Percentiles rank a stretch among this genome's conserved stretches.
Conservation (phyloP, 352 stramenopile genomes). For the Globisporangium recalcitrans region DNA sequence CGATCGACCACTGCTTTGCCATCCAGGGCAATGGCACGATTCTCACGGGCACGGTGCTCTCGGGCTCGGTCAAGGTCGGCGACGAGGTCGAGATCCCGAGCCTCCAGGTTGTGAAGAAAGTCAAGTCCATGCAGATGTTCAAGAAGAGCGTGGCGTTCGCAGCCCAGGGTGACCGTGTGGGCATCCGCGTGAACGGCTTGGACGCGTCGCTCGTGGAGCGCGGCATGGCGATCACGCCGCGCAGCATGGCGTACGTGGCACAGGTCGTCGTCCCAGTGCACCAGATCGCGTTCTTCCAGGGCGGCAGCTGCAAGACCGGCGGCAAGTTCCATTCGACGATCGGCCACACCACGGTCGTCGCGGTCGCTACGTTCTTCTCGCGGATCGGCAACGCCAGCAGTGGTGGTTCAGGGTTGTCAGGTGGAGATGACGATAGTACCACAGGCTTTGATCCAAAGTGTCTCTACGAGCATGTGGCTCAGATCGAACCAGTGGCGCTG, state of each 20-base stretch:
- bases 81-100: conserved; percentile 93
- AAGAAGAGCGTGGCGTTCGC: conserved; percentile 76
- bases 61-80: conserved; percentile 81
- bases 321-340: conserved; percentile 72
- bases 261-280: conserved; percentile 54
- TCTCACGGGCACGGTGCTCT: conserved; percentile 93
- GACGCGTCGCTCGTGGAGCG: conserved; percentile 61
- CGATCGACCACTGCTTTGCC: conserved; percentile 98
- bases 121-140: conserved; percentile 99
- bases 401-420: not conserved
- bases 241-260: conserved; percentile 39
- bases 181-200: conserved; percentile 87
- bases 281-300: conserved; percentile 55
- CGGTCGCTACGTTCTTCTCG: conserved; percentile 58
- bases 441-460: conserved; percentile 29
- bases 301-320: conserved; percentile 44
- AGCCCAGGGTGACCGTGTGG: conserved; percentile 93
- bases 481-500: conserved; percentile 21
- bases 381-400: conserved; percentile 11
- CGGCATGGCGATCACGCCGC: conserved; percentile 48
- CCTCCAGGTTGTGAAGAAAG: conserved; percentile 81
- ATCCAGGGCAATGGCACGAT: conserved; percentile 97
- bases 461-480: conserved; percentile 44
- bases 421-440: not conserved
- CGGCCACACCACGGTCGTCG: conserved; percentile 71